A percentile compares a stretch with the other conserved stretches of the same genome.
Evolutionary conservation across 2,329 filamentous ascomycete species (phyloP).

Genomic region (Talaromyces sp.): DNA sequence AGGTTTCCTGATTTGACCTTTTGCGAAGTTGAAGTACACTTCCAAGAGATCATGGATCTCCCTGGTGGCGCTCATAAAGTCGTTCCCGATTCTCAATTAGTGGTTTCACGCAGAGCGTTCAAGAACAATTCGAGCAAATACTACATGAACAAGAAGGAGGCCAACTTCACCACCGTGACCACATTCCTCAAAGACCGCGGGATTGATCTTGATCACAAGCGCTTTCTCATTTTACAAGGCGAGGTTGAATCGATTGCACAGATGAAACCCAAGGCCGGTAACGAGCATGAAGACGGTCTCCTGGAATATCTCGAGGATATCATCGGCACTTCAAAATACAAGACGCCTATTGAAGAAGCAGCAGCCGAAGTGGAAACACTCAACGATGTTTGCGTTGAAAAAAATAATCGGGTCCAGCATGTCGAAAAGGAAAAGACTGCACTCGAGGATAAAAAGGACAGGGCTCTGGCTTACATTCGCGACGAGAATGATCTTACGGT

Average conservation of each 20-base stretch:
- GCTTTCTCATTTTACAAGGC: slow-evolving; percentile 93
- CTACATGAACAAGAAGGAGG: slow-evolving; percentile 86
- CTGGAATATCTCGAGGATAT: slow-evolving; percentile 98
- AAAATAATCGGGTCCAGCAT: slow-evolving; percentile 90
- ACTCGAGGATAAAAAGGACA: slow-evolving; percentile 94
- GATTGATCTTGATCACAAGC: slow-evolving; percentile 95
- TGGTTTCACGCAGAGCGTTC: slow-evolving; percentile 90
- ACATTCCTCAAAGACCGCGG: slow-evolving; percentile 80
- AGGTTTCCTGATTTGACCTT: slow-evolving; percentile 77
- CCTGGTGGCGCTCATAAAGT: slow-evolving; percentile 70
- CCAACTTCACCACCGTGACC: slow-evolving; percentile 89
- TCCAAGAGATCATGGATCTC: slow-evolving; percentile 89
- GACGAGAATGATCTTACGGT: slow-evolving; percentile 89
- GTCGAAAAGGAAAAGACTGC: slow-evolving; percentile 95
- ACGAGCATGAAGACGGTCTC: slow-evolving; percentile 92
- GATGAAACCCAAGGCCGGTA: slow-evolving; percentile 95
- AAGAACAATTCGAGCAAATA: slow-evolving; percentile 98
- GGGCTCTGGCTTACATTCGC: slow-evolving; percentile 79
- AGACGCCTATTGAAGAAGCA: slow-evolving; percentile 91
- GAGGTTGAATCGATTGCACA: slow-evolving; percentile 98
- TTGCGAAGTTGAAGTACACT: slow-evolving; percentile 95
- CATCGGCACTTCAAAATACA: slow-evolving; percentile 98
- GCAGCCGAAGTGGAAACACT: slow-evolving; percentile 84
- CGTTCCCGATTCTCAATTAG: slow-evolving; percentile 75
- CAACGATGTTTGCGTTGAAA: slow-evolving; percentile 93